Percentiles rank a stretch among this genome's conserved stretches.
phyloP scores from a whole-genome alignment of 352 stramenopile genomes.

The Phytopythium kandeliae region DNA sequence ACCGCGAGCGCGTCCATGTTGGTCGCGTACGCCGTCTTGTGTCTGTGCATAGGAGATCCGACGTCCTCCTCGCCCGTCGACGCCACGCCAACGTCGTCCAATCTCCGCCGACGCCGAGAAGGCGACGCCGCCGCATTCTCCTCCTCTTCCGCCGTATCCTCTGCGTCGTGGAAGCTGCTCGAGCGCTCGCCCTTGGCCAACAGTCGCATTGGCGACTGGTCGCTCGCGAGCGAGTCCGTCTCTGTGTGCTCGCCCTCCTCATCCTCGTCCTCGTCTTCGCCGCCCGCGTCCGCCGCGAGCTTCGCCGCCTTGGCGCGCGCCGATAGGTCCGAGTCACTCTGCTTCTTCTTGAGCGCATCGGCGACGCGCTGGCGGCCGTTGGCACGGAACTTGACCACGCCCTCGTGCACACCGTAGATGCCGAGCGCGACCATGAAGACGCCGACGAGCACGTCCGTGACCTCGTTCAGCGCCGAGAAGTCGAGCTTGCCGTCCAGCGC shows the following conservation, averaged over 20 bases:
- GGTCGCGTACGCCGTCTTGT: slow-evolving; percentile 1
- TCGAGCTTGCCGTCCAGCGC: slow-evolving; percentile 47
- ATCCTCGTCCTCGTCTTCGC: slow-evolving; percentile 11
- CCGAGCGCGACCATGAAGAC: slow-evolving; percentile 60
- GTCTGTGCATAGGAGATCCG: too few relatives aligned
- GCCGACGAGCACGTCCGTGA: slow-evolving; percentile 60
- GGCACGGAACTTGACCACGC: slow-evolving; percentile 38
- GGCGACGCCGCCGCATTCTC: slow-evolving; percentile 11
- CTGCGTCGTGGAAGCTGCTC: slow-evolving; percentile 9
- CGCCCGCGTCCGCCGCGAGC: background rate
- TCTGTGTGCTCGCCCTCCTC: slow-evolving; percentile 26
- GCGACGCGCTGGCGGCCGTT: slow-evolving; percentile 14
- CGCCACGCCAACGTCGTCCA: slow-evolving; percentile 9
- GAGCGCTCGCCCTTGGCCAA: slow-evolving; percentile 7
- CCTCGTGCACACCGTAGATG: slow-evolving; percentile 63
- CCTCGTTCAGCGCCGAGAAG: slow-evolving; percentile 44
- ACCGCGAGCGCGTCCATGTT: slow-evolving; percentile 29
- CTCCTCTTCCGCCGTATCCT: slow-evolving; percentile 13
- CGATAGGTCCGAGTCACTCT: slow-evolving; percentile 2
- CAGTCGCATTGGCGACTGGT: slow-evolving; percentile 12
- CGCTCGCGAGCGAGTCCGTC: slow-evolving; percentile 16
- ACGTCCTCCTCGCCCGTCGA: background rate
- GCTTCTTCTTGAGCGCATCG: slow-evolving; percentile 7
- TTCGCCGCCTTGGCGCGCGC: slow-evolving; percentile 5
- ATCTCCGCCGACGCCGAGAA: slow-evolving; percentile 13